Evolutionary conservation across 2,329 filamentous ascomycete species (phyloP).

Genomic region (Talaromyces sp.): DNA sequence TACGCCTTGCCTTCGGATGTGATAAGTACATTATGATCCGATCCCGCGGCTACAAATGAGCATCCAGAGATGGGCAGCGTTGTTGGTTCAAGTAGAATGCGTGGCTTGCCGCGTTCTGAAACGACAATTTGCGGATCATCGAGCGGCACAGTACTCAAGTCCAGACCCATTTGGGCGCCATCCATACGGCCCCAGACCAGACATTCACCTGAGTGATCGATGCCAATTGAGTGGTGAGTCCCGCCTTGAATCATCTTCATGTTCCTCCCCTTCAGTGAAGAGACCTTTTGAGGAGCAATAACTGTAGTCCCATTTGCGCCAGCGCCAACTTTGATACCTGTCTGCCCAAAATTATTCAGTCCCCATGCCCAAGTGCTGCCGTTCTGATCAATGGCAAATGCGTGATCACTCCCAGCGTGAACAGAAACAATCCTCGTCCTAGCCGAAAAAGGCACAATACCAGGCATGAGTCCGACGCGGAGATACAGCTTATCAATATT

Average conservation of each 20-base stretch:
- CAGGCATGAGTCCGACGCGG: conserved; percentile 31
- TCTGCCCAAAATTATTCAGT: conserved; percentile 75
- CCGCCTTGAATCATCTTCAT: conserved; percentile 57
- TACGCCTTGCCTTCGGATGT: conserved; percentile 20
- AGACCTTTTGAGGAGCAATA: conserved; percentile 60
- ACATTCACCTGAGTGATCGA: conserved; percentile 55
- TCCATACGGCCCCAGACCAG: conserved; percentile 61
- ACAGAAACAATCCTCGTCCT: conserved; percentile 49
- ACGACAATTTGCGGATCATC: conserved; percentile 12
- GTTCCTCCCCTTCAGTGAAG: conserved; percentile 50
- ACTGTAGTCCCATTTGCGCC: conserved; percentile 58
- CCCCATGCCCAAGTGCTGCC: conserved; percentile 65
- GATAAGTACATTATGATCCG: conserved; percentile 19
- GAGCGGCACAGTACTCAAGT: not conserved
- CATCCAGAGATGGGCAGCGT: conserved; percentile 1
- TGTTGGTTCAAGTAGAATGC: conserved; percentile 16
- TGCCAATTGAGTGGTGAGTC: conserved; percentile 65
- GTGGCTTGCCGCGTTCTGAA: conserved; percentile 14
- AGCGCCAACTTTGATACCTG: conserved; percentile 59
- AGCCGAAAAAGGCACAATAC: conserved; percentile 51
- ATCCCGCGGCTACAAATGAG: conserved; percentile 17
- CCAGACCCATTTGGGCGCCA: conserved; percentile 43
- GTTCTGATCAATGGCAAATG: conserved; percentile 43
- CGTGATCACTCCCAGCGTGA: conserved; percentile 39
- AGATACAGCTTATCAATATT: not conserved